Conservation (phyloP, 805 yeast genomes). For the Candida fluviatilis region DNA sequence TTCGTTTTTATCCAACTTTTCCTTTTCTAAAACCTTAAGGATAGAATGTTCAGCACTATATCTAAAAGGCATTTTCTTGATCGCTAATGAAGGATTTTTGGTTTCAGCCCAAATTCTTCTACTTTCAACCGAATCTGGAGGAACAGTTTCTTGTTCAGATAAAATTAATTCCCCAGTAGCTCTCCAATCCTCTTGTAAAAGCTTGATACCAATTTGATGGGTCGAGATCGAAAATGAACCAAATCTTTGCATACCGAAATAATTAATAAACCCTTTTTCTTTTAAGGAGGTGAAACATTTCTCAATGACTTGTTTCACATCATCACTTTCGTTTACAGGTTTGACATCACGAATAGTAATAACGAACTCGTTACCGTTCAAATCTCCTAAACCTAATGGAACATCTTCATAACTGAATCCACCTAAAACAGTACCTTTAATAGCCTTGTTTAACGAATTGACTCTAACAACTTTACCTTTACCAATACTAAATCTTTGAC, state of each 20-base stretch:
- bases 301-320: slow-evolving; percentile 42
- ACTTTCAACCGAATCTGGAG: slow-evolving; percentile 80
- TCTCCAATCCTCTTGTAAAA: slow-evolving; percentile 73
- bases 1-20: slow-evolving; percentile 39
- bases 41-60: slow-evolving; percentile 83
- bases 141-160: slow-evolving; percentile 79
- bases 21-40: slow-evolving; percentile 54
- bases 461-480: slow-evolving; percentile 72
- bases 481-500: slow-evolving; percentile 71
- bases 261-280: slow-evolving; percentile 80
- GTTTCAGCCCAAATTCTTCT: slow-evolving; percentile 79
- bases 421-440: slow-evolving; percentile 65
- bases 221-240: slow-evolving; percentile 95
- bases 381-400: slow-evolving; percentile 72
- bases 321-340: slow-evolving; percentile 24
- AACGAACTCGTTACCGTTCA: slow-evolving; percentile 83
- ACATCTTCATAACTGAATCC: slow-evolving; percentile 64
- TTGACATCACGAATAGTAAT: slow-evolving; percentile 78
- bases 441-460: slow-evolving; percentile 66
- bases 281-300: slow-evolving; percentile 55
- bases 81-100: slow-evolving; percentile 58
- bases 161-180: slow-evolving; percentile 74
- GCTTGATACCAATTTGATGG: slow-evolving; percentile 72
- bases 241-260: slow-evolving; percentile 97
- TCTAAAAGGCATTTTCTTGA: slow-evolving; percentile 77